phyloP scores from a whole-genome alignment of 2,329 filamentous ascomycete genomes.

The Aspergillus sp. region DNA sequence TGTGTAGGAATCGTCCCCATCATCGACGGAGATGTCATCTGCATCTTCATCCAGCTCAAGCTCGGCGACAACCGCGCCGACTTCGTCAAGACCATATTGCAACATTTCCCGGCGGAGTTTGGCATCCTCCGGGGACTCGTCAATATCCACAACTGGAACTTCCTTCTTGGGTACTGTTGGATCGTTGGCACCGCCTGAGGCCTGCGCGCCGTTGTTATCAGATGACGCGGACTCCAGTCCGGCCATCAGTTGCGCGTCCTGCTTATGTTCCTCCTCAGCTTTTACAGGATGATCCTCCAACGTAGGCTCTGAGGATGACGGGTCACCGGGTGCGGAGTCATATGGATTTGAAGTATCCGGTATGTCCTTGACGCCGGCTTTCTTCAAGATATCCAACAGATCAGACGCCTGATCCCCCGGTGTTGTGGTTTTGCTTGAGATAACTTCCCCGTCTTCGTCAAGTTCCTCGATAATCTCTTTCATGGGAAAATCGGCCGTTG shows the following conservation, averaged over 20 bases:
- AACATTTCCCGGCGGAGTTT: slow-evolving; percentile 83
- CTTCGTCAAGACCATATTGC: slow-evolving; percentile 81
- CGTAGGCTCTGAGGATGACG: slow-evolving; percentile 10
- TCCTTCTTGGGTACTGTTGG: slow-evolving; percentile 25
- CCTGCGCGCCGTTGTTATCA: slow-evolving; percentile 8
- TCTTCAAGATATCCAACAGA: slow-evolving; percentile 70
- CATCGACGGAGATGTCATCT: slow-evolving; percentile 52
- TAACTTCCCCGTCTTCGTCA: slow-evolving; percentile 83
- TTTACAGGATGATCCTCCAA: background rate
- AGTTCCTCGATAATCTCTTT: slow-evolving; percentile 91
- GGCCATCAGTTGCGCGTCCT: background rate
- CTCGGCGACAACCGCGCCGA: slow-evolving; percentile 89
- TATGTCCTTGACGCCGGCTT: slow-evolving; percentile 67
- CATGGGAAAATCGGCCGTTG: slow-evolving; percentile 68
- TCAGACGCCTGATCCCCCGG: slow-evolving; percentile 68
- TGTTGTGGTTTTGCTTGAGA: slow-evolving; percentile 65
- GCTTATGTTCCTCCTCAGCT: background rate
- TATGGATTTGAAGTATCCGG: slow-evolving; percentile 22
- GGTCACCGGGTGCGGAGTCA: slow-evolving; percentile 12
- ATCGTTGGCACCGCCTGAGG: slow-evolving; percentile 20
- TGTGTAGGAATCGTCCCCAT: slow-evolving; percentile 54
- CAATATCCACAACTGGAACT: slow-evolving; percentile 62
- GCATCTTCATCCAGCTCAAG: slow-evolving; percentile 73
- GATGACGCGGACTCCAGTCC: background rate
- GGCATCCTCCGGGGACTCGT: slow-evolving; percentile 79